A percentile compares a stretch with the other conserved stretches of the same genome.
phyloP scores from a whole-genome alignment of 495 filamentous ascomycete species.

The Opeltia flavorubescens region DNA sequence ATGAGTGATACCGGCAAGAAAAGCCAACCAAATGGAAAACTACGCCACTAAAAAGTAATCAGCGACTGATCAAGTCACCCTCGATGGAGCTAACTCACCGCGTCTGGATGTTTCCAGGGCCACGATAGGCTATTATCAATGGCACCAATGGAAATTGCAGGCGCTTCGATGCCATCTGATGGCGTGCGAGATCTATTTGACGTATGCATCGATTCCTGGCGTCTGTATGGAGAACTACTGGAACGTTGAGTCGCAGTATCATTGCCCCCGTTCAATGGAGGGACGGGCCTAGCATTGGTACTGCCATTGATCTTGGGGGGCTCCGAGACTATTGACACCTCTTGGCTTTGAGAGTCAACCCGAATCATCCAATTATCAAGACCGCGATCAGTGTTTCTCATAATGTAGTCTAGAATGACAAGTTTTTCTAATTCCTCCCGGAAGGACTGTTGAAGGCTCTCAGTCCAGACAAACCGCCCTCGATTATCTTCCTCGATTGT shows the following conservation, averaged over 20 bases:
- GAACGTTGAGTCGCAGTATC: conserved; percentile 22
- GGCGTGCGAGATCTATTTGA: conserved; percentile 47
- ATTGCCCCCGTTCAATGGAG: conserved; percentile 27
- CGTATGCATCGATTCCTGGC: conserved; percentile 75
- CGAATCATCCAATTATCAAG: conserved; percentile 99
- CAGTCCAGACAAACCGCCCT: conserved; percentile 68
- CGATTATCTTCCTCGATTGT: conserved; percentile 35
- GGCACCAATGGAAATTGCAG: conserved; percentile 67
- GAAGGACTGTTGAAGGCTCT: conserved; percentile 77
- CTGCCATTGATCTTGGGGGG: conserved; percentile 51
- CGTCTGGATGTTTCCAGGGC: conserved; percentile 99
- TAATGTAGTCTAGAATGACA: conserved; percentile 96
- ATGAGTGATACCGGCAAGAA: conserved; percentile 95
- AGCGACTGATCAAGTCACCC: background rate
- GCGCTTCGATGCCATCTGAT: conserved; percentile 30
- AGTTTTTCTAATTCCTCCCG: conserved; percentile 92
- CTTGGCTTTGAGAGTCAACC: conserved; percentile 69
- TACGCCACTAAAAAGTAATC: conserved; percentile 45
- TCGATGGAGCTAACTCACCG: conserved; percentile 33
- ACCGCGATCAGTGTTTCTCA: conserved; percentile 95
- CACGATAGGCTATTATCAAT: conserved; percentile 97
- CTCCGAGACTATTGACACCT: conserved; percentile 74
- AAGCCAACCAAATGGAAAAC: conserved; percentile 96
- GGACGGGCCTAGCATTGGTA: conserved; percentile 39
- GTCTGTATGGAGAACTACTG: conserved; percentile 52